Conservation (phyloP, 192 early-diverging fungal species). For the Coemansia sp. region DNA sequence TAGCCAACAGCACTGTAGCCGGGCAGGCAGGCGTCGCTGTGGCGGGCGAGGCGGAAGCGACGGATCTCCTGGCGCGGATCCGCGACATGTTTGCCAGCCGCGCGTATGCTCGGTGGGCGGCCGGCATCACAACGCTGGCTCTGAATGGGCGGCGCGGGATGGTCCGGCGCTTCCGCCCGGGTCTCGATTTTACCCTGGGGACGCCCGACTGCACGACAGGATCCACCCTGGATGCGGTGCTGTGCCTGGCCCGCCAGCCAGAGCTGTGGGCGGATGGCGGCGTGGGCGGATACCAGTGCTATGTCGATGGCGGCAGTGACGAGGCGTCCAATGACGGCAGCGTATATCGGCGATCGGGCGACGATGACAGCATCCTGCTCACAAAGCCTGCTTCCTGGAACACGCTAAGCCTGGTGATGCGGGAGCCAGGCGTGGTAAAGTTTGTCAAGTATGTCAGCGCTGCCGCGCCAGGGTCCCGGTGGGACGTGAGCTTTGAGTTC, state of each 20-base stretch:
- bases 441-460: conserved; percentile 84
- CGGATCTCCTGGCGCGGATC: conserved; percentile 22
- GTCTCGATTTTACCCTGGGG: conserved; percentile 76
- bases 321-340: conserved; percentile 61
- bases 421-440: conserved; percentile 69
- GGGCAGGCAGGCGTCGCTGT: too few relatives aligned
- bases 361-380: conserved; percentile 66
- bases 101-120: conserved; percentile 59
- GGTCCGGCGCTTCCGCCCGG: conserved; percentile 69
- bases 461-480: conserved; percentile 61
- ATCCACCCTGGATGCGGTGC: conserved; percentile 59
- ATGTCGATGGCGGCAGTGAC: conserved; percentile 62
- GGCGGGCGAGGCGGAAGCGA: conserved; percentile 5
- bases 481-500: conserved; percentile 63
- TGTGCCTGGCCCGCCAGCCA: conserved; percentile 51
- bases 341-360: conserved; percentile 54
- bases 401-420: conserved; percentile 59
- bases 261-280: conserved; percentile 55
- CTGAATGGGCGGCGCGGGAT: conserved; percentile 44
- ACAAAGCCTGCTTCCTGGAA: conserved; percentile 63
- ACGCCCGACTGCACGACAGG: conserved; percentile 48
- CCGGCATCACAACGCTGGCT: conserved; percentile 50
- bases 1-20: too few relatives aligned
- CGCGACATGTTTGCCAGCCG: conserved; percentile 8
- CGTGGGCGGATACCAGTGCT: conserved; percentile 72